Conservation (phyloP, 169 alveolate genomes). For the Plasmodium ovale region DNA sequence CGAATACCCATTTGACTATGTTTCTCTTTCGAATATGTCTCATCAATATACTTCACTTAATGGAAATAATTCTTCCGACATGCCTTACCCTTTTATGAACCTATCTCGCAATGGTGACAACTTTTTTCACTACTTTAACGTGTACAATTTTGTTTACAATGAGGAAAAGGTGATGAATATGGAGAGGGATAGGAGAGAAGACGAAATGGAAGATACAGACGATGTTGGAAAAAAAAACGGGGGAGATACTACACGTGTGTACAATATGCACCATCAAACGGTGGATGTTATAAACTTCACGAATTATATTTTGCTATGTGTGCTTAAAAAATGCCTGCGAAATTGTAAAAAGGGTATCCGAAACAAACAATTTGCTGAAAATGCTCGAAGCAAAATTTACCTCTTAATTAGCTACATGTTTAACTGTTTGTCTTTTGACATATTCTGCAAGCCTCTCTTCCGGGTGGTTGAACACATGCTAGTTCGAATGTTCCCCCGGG, state of each 20-base stretch:
- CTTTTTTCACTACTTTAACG: slow-evolving; percentile 54
- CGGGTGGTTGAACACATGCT: neutral
- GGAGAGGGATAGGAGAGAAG: neutral
- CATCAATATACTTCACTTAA: neutral
- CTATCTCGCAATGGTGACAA: slow-evolving; percentile 1
- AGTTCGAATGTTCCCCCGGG: neutral
- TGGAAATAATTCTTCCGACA: no score
- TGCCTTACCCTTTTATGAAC: no score
- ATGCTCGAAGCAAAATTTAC: neutral
- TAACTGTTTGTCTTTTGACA: slow-evolving; percentile 14
- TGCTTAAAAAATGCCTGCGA: slow-evolving; percentile 16
- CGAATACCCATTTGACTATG: slow-evolving; percentile 34
- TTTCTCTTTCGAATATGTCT: slow-evolving; percentile 10
- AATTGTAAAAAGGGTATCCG: slow-evolving; percentile 17
- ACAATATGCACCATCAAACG: slow-evolving; percentile 8
- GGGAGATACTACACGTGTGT: neutral
- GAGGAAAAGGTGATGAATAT: neutral
- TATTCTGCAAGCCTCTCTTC: slow-evolving; percentile 47
- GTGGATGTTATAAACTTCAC: slow-evolving; percentile 14
- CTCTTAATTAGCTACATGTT: slow-evolving; percentile 48
- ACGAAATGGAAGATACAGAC: neutral
- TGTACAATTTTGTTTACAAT: slow-evolving; percentile 30
- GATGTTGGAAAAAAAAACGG: neutral
- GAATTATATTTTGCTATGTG: neutral
- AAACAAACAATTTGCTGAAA: neutral